Evolutionary conservation across 345 rosid genomes (phyloP).

Genomic region (Eucalyptus fibrosa): DNA sequence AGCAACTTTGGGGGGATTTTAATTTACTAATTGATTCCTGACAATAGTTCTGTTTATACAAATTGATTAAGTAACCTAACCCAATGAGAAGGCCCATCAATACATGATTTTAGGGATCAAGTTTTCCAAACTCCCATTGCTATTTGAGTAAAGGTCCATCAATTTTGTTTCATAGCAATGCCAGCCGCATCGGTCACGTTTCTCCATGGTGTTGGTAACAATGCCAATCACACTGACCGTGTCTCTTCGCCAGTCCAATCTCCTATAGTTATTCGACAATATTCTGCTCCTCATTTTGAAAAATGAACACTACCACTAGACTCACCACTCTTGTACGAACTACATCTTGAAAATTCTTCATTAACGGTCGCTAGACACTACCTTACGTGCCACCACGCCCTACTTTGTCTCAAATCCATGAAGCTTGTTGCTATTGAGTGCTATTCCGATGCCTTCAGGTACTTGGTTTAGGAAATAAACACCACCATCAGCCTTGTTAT

Average conservation of each 20-base stretch:
- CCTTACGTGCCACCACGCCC: neutral
- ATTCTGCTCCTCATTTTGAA: neutral
- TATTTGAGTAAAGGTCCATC: neutral
- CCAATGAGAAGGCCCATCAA: no score
- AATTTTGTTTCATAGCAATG: neutral
- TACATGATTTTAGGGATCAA: no score
- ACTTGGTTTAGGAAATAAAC: neutral
- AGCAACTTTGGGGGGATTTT: neutral
- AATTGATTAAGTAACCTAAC: no score
- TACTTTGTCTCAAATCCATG: neutral
- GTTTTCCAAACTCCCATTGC: neutral
- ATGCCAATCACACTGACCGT: rapidly evolving
- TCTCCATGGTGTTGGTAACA: neutral
- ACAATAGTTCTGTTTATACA: no score
- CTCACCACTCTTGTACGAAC: neutral
- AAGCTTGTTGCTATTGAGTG: neutral
- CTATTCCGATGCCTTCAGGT: neutral
- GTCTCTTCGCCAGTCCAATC: neutral
- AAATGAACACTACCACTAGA: neutral
- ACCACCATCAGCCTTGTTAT: neutral
- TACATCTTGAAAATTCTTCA: neutral
- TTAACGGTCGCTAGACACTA: neutral
- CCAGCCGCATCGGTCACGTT: neutral
- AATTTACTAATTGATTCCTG: no score
- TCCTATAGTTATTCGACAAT: neutral